phyloP scores from a whole-genome alignment of 2,329 filamentous ascomycete species.

The Capronia americana region DNA sequence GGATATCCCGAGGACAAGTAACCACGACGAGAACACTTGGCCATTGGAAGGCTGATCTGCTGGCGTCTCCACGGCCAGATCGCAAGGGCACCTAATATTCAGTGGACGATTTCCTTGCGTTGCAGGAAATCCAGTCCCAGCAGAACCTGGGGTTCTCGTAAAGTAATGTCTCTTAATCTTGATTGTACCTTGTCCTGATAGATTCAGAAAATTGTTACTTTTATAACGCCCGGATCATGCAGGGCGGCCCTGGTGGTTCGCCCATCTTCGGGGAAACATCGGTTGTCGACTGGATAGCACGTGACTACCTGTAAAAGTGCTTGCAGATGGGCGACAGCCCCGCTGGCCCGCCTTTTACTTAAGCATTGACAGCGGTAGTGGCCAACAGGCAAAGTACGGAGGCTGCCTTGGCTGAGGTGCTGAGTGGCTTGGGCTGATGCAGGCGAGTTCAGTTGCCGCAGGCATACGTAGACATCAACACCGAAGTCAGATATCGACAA shows the following conservation, averaged over 20 bases:
- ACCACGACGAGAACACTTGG: slow-evolving; percentile 81
- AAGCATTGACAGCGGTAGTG: neutral
- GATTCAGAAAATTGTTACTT: no score
- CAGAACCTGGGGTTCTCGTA: no score
- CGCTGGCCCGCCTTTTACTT: neutral
- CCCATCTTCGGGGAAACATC: no score
- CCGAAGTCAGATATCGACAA: slow-evolving; percentile 13
- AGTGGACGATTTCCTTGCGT: no score
- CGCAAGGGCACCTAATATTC: no score
- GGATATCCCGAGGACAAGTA: slow-evolving; percentile 76
- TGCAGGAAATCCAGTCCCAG: no score
- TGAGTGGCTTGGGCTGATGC: slow-evolving; percentile 23
- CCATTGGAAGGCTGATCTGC: slow-evolving; percentile 57
- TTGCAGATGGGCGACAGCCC: neutral
- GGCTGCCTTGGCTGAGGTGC: slow-evolving; percentile 3
- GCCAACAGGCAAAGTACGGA: neutral
- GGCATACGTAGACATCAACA: slow-evolving; percentile 27
- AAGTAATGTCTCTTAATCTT: no score
- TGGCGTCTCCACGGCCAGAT: no score
- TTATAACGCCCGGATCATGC: neutral
- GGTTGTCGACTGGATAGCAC: neutral
- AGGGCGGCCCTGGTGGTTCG: no score
- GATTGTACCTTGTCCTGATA: no score
- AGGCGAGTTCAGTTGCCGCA: slow-evolving; percentile 5
- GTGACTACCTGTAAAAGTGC: neutral